Conservation (phyloP, 1,284 basidiomycete genomes). For the Apiotrichum laibachii region DNA sequence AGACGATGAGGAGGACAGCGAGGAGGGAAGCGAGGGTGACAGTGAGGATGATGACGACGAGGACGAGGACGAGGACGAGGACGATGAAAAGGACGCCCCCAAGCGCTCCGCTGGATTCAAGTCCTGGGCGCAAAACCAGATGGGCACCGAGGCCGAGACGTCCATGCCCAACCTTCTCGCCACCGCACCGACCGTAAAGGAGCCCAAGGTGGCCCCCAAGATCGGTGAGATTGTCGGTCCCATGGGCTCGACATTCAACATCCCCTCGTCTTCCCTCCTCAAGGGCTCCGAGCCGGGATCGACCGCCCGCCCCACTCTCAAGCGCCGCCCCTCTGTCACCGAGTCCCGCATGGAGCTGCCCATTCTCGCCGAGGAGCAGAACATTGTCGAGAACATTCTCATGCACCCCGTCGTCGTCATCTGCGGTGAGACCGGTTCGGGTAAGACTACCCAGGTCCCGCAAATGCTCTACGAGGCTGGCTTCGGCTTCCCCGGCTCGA, state of each 20-base stretch:
- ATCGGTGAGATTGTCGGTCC: constrained; percentile 45
- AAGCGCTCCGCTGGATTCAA: constrained; percentile 65
- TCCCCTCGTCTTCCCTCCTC: constrained; percentile 48
- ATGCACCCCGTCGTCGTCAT: constrained; percentile 75
- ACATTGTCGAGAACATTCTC: constrained; percentile 86
- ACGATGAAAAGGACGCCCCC: constrained; percentile 21
- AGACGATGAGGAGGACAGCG: constrained; percentile 17
- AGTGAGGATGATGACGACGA: constrained; percentile 8
- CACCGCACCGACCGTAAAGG: constrained; percentile 16
- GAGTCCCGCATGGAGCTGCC: constrained; percentile 78
- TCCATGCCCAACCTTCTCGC: constrained; percentile 24
- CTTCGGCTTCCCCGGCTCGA: constrained; percentile 80
- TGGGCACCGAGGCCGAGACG: constrained; percentile 25
- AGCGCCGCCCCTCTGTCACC: constrained; percentile 69
- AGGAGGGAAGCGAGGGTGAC: constrained; percentile 24
- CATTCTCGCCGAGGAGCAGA: constrained; percentile 89
- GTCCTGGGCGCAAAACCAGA: constrained; percentile 75
- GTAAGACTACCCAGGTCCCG: constrained; percentile 97
- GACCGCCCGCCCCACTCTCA: constrained; percentile 61
- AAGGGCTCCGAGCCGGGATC: constrained; percentile 13
- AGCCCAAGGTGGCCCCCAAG: constrained; percentile 19
- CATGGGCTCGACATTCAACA: constrained; percentile 39
- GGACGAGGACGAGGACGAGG: constrained; percentile 20
- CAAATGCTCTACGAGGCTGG: constrained; percentile 94
- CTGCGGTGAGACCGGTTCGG: constrained; percentile 88